Conservation (phyloP, 768 basidiomycete genomes). For the Lactarius pseudohatsudake region DNA sequence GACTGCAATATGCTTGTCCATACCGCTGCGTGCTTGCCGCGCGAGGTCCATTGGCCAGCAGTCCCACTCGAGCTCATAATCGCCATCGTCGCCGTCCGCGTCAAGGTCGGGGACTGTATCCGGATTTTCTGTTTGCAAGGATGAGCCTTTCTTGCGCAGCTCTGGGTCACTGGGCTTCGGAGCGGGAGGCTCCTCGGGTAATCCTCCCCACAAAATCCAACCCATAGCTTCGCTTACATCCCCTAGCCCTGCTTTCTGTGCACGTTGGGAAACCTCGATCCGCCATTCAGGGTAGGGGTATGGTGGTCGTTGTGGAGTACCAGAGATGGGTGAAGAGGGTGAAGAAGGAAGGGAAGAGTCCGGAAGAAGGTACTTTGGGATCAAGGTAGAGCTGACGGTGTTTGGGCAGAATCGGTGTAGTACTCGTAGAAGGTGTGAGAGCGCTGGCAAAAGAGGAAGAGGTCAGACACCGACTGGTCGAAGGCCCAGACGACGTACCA, state of each 20-base stretch:
- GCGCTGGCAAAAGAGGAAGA: not conserved
- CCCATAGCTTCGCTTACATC: slow-evolving; percentile 26
- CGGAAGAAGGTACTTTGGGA: slow-evolving; percentile 17
- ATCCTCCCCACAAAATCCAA: slow-evolving; percentile 21
- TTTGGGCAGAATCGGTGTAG: slow-evolving; percentile 27
- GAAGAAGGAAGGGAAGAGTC: slow-evolving; percentile 11
- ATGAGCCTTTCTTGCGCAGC: slow-evolving; percentile 3
- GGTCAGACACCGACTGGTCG: not conserved
- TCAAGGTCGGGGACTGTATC: slow-evolving; percentile 4
- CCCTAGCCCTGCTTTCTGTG: slow-evolving; percentile 30
- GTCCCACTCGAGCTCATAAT: slow-evolving; percentile 33
- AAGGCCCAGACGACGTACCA: slow-evolving; percentile 13
- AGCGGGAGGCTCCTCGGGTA: not conserved
- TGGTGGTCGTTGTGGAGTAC: not conserved
- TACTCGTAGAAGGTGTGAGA: slow-evolving; percentile 27
- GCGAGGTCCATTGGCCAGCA: slow-evolving; percentile 31
- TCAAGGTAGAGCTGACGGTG: slow-evolving; percentile 20
- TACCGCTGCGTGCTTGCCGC: slow-evolving; percentile 20
- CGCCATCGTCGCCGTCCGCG: slow-evolving; percentile 19
- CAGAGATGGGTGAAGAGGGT: slow-evolving; percentile 1
- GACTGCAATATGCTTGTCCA: not conserved
- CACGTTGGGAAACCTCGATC: slow-evolving; percentile 26
- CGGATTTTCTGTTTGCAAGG: not conserved
- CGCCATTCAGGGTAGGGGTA: slow-evolving; percentile 34
- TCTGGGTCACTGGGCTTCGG: not conserved